Base-by-base conservation (phyloP, 192 early-diverging fungal species). In the Chytriomyces hyalinus region DNA sequence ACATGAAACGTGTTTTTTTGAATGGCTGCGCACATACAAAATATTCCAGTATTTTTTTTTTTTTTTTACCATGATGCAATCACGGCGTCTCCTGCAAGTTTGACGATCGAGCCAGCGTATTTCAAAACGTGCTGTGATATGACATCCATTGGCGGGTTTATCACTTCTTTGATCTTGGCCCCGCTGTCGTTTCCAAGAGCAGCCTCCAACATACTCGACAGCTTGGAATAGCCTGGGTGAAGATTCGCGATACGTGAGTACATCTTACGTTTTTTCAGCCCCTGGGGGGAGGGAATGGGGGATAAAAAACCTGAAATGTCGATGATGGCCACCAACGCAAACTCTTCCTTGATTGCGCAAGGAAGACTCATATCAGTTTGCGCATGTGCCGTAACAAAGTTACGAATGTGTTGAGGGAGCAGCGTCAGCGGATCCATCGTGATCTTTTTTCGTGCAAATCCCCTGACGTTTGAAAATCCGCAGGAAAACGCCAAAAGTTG, bases 61-160 rank as follows among this genome's bases (percentile, higher is more conserved):
- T 26, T 26, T 26, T 26, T 36, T 36, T 36, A 36, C 36, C 36
- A 36, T 36, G 36, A 36, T 13, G 63, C 64, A 44, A 76, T 76
- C 17, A 76, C 74, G 15, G 74, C 74, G 28, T 76, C 74, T 26
- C 74, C 74, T 6, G 74, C 74, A 22, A 76, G 50, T 59, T 76
- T 78, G 43, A 78, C 61, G 17, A 78, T 49, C 9, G 77, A 78
- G n/a, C 77, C 77, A 6, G 48, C 67, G 24, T 15, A 20, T 53
- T 72, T 6, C 13, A 73, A 70, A 49, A 78, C 61, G 17, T 15
- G 6, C 6, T 24, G 11, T 7, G 73, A 73, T 44, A 78, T 78
- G 47, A 7, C 28, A 17, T 71, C 61, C 17, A 78, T 72, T 3
- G 77, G 77, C 17, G 68, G 68, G 47, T 78, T 78, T 26, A 78